Evolutionary conservation across 2,329 filamentous ascomycete species (phyloP).

Genomic region (Exophiala sp.): DNA sequence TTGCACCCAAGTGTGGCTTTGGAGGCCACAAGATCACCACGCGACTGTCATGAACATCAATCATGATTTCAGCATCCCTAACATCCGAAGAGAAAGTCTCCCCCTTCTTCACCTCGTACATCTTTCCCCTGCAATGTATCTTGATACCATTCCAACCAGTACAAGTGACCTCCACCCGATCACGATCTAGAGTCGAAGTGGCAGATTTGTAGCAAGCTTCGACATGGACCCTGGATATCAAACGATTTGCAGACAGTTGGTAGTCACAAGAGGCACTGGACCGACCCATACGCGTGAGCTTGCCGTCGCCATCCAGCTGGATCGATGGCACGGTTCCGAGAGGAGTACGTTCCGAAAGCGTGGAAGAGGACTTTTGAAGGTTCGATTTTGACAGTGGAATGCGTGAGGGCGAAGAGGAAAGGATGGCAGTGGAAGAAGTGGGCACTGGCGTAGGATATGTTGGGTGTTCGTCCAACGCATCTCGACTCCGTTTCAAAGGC

Average conservation of each 20-base stretch:
- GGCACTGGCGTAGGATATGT: conserved; percentile 92
- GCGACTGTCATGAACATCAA: conserved; percentile 88
- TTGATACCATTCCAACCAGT: conserved; percentile 94
- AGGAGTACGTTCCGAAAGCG: conserved; percentile 71
- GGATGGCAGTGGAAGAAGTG: conserved; percentile 85
- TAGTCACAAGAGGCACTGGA: conserved; percentile 95
- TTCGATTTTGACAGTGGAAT: conserved; percentile 46
- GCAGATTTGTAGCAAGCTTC: conserved; percentile 76
- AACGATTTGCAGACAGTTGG: conserved; percentile 83
- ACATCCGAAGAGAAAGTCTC: conserved; percentile 88
- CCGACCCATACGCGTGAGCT: conserved; percentile 77
- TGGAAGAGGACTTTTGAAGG: conserved; percentile 57
- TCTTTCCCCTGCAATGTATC: conserved; percentile 81
- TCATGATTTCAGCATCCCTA: conserved; percentile 80
- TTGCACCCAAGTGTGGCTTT: conserved; percentile 35
- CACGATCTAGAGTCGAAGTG: conserved; percentile 59
- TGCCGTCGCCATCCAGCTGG: conserved; percentile 72
- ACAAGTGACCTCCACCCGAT: conserved; percentile 82
- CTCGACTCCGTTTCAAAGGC: conserved; percentile 44
- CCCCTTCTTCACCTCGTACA: conserved; percentile 79
- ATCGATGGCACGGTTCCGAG: conserved; percentile 77
- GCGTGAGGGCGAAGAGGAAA: conserved; percentile 76
- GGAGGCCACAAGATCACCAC: conserved; percentile 84
- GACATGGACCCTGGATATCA: conserved; percentile 90
- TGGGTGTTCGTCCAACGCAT: conserved; percentile 37